phyloP scores from a whole-genome alignment of 768 basidiomycete species.

The Termitomyces sp. region DNA sequence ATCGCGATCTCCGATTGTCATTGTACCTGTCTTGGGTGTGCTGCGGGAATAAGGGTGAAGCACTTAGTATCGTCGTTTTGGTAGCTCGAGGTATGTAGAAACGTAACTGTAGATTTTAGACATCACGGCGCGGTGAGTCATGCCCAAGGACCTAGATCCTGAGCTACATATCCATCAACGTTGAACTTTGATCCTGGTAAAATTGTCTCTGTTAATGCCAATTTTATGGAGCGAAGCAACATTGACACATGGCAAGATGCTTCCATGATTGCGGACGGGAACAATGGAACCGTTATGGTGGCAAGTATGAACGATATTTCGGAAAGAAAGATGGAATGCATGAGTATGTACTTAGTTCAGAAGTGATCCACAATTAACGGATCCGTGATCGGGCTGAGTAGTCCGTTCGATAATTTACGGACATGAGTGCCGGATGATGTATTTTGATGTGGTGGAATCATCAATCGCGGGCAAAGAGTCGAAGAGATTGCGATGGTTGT shows the following conservation, averaged over 20 bases:
- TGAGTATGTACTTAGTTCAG: background rate
- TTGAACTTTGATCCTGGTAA: background rate
- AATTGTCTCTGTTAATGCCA: background rate
- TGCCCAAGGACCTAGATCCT: background rate
- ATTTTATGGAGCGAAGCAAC: background rate
- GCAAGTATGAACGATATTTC: background rate
- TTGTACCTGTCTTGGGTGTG: background rate
- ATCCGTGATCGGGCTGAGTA: conserved; percentile 1
- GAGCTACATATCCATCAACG: no score
- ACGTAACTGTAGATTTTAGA: background rate
- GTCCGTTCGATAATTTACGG: background rate
- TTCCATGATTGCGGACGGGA: background rate
- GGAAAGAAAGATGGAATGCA: background rate
- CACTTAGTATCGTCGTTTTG: no score
- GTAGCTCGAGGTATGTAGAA: background rate
- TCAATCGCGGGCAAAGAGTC: background rate
- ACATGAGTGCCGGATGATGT: background rate
- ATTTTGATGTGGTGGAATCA: background rate
- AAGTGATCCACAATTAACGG: background rate
- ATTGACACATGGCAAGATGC: background rate
- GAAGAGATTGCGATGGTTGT: background rate
- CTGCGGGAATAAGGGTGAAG: background rate
- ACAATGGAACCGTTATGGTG: background rate
- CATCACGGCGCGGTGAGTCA: background rate
- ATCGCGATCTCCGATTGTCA: conserved; percentile 3